phyloP scores from a whole-genome alignment of 169 alveolate species.

The Plasmodium vivax region DNA sequence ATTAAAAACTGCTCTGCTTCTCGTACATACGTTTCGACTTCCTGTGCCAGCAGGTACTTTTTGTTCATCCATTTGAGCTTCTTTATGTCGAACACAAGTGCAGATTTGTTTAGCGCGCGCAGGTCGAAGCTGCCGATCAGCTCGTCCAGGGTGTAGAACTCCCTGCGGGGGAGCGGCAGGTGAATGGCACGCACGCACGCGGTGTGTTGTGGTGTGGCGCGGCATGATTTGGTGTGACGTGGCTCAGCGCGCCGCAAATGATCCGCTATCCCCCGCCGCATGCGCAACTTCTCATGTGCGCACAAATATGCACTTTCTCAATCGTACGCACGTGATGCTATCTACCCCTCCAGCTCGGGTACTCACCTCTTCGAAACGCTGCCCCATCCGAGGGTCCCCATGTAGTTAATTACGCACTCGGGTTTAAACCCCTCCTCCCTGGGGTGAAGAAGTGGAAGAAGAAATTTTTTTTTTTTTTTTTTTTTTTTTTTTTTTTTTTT shows the following conservation, averaged over 20 bases:
- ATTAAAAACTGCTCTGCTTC: constrained; percentile 42
- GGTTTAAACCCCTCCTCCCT: constrained; percentile 70
- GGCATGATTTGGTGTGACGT: neutral
- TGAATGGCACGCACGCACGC: neutral
- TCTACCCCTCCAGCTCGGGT: neutral
- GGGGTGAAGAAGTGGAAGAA: neutral
- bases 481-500: neutral
- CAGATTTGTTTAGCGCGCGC: constrained; percentile 38
- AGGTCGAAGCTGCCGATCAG: constrained; percentile 21
- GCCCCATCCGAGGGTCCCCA: constrained; percentile 70
- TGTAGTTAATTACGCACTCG: constrained; percentile 55
- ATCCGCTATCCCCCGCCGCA: neutral
- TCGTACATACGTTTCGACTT: constrained; percentile 11
- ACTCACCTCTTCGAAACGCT: constrained; percentile 48
- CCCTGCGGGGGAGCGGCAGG: constrained; percentile 5
- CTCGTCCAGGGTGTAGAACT: constrained; percentile 60
- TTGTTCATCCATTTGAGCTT: constrained; percentile 73
- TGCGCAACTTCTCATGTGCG: neutral
- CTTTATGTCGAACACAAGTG: constrained; percentile 61
- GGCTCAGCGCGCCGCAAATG: neutral
- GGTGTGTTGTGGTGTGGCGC: no score
- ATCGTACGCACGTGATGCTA: neutral
- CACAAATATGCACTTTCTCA: neutral
- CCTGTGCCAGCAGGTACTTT: constrained; percentile 44
- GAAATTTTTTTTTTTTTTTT: neutral